Base-by-base conservation (phyloP, 352 stramenopile genomes). In the Phytopythium helicoides region DNA sequence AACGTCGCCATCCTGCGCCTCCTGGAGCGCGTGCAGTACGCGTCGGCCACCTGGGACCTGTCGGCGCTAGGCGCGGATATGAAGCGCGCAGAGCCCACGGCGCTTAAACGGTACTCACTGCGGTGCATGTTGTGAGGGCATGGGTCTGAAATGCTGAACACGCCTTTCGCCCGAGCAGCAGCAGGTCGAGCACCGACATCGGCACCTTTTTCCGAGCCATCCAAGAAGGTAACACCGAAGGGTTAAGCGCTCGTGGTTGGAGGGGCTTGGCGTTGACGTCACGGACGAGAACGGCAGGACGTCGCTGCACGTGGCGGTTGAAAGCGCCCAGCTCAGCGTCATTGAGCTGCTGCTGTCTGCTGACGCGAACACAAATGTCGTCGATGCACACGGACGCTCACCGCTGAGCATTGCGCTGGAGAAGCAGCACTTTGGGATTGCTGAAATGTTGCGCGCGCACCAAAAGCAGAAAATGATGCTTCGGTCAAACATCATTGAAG, bases 311-410 rank as follows among this genome's bases (percentile, higher is more conserved):
- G 68, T 91, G 9, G 83, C 83, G 0, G 81, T 91, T 10, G 83
- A 92, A 46, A 85, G 79, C 22, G 68, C 60, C 6, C 79, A 91
- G 50, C 28, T 93, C 7, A 72, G 70, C 7, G 75, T 89, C 36
- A 85, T 93, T 47, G 83, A 93, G 60, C 49, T 93, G 23, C 42
- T 93, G 47, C 51, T 93, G 10, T 92, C 81, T 8, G 81, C 83
- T 1, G 78, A 79, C n/a, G 81, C 87, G 3, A 69, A 79, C 9
- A 78, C 64, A 11, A 80, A 73, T 16, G 60, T 84, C 23, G 55
- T 86, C 31, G 83, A 93, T 48, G 44, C 64, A 3, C 25, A 56
- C 6, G 81, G 80, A 6, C 81, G 81, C 15, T 86, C 78, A 4
- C 73, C 83, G 0, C 76, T 93, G 33, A 85, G 68, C 33, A 73